Evolutionary conservation across 2,329 filamentous ascomycete genomes (phyloP).

Genomic region (Neurospora crassa): DNA sequence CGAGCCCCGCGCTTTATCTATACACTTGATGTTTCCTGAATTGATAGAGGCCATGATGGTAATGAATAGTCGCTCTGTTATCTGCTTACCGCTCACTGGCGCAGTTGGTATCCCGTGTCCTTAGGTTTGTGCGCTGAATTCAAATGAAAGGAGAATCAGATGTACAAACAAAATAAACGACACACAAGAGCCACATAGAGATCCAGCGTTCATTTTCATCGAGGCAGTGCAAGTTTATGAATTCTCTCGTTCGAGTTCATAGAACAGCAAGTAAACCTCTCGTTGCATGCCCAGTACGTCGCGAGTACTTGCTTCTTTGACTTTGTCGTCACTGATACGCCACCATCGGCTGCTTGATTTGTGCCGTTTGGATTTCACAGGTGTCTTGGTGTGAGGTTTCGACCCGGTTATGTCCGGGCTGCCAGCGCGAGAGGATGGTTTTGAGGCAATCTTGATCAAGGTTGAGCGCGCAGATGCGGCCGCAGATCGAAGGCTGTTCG

Average conservation of each 20-base stretch:
- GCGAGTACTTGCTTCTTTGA: conserved; percentile 85
- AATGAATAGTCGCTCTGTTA: not conserved
- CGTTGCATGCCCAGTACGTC: conserved; percentile 90
- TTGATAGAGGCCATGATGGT: not conserved
- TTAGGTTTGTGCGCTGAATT: not conserved
- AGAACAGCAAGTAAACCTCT: conserved; percentile 94
- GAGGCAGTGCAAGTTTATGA: conserved; percentile 2
- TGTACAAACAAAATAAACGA: too few species aligned
- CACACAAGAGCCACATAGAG: not conserved
- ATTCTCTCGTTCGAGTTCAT: conserved; percentile 62
- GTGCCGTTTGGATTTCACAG: conserved; percentile 30
- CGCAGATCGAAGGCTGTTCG: conserved; percentile 44
- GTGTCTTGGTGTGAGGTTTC: conserved; percentile 4
- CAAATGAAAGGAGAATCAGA: not conserved
- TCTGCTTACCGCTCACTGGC: not conserved
- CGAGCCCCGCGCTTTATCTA: not conserved
- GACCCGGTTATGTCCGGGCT: conserved; percentile 18
- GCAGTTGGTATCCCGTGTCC: not conserved
- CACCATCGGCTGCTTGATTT: conserved; percentile 75
- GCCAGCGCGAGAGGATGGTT: conserved; percentile 25
- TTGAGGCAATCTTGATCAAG: conserved; percentile 34
- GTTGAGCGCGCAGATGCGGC: conserved; percentile 47
- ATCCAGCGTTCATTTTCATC: not conserved
- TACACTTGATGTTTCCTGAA: not conserved
- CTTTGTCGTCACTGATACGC: conserved; percentile 94